Base-by-base conservation (phyloP, 2,329 filamentous ascomycete species). In the Fonsecaea monophora region DNA sequence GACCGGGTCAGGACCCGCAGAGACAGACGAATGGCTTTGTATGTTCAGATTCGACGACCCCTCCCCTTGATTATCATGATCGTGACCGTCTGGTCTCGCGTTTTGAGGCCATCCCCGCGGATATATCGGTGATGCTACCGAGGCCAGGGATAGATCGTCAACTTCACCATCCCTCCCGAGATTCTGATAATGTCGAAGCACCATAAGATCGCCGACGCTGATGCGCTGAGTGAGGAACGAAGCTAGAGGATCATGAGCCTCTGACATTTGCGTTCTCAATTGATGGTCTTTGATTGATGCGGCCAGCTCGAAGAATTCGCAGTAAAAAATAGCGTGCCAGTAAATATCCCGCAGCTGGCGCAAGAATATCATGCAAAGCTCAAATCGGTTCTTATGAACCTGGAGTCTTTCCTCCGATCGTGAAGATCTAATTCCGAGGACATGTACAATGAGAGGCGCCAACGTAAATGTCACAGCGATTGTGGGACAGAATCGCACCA, bases 271-370 rank as follows among this genome's bases (percentile, higher is more conserved):
- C n/a, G 48, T 54, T n/a, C 42, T 35, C 42, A 61, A 32, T 10
- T 54, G 30, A 25, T 53, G 25, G 32, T 61, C 45, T 6, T 61
- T 61, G 59, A 61, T 61, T 3, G 59, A 61, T 7, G 59, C 59
- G 13, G 59, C 59, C 4, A 61, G 45, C 32, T 61, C 59, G 48
- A 53, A 61, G 18, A 61, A 61, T 53, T 53, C 59, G 45, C 45
- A 53, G 35, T 61, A 53, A 35, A 61, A 61, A 34, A 61, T 61
- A 12, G 59, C 59, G 34, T 61, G 59, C 59, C 59, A 61, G 25
- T 61, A 53, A 48, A 61, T 61, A 35, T 62, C 59, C n/a, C 48
- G 50, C 18, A 54, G 34, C 50, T 54, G 59, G 48, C 48, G 45
- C 34, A 62, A 34, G 21, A 54, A 62, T 25, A 62, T 54, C 59